Conservation (phyloP, 345 rosid genomes). For the Rubroshorea leprosula region DNA sequence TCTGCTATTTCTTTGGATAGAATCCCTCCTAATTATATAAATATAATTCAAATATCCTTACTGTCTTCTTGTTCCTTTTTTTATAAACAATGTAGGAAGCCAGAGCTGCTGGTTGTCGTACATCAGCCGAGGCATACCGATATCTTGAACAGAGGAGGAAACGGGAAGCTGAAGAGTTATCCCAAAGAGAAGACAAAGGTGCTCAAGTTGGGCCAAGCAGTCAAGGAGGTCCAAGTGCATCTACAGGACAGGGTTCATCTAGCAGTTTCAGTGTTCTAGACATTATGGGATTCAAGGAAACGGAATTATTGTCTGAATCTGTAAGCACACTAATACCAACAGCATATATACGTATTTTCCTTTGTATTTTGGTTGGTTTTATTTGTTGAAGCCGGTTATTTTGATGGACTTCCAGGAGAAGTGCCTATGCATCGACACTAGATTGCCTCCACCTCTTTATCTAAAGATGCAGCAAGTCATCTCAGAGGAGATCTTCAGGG, state of each 20-base stretch:
- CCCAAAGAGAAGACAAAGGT: constrained; percentile 59
- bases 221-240: constrained; percentile 37
- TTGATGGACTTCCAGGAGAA: constrained; percentile 61
- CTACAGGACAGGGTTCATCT: constrained; percentile 54
- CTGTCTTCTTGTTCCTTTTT: not conserved
- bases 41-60: no score
- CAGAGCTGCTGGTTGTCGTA: constrained; percentile 78
- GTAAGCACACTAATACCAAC: constrained; percentile 56
- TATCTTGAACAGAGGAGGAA: constrained; percentile 59
- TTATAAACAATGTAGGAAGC: constrained; percentile 59
- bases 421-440: constrained; percentile 63
- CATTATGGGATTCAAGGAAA: constrained; percentile 47
- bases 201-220: constrained; percentile 45
- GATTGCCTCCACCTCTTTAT: constrained; percentile 69
- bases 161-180: constrained; percentile 73
- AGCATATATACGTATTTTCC: no score
- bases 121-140: constrained; percentile 75
- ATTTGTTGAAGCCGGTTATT: constrained; percentile 4
- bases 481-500: constrained; percentile 65
- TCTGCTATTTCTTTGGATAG: no score
- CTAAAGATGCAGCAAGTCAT: constrained; percentile 87
- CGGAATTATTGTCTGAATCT: constrained; percentile 71
- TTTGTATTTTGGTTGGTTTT: no score
- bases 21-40: no score
- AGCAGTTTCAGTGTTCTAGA: constrained; percentile 61